These are phyloP conservation scores for Pisolithus sp. DNA, from an alignment of 768 basidiomycete species.

Conservation along the genomic window DNA sequence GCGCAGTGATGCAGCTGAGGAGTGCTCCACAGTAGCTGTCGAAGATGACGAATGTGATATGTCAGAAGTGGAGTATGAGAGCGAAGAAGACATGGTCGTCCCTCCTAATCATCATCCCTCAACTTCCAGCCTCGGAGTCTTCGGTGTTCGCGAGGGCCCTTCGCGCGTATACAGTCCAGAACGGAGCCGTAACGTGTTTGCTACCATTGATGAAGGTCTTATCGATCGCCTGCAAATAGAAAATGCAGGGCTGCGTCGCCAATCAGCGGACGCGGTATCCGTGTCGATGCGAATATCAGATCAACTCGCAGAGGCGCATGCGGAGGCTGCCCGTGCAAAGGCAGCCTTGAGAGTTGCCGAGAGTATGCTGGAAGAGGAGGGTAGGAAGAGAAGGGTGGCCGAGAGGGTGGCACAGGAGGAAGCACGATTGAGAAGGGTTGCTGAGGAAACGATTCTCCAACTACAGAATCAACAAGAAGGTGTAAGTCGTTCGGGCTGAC, in stretches of 20 bases:
- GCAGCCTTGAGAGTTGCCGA: slow-evolving; percentile 51
- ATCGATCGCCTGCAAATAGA: slow-evolving; percentile 64
- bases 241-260: slow-evolving; percentile 54
- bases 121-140: slow-evolving; percentile 31
- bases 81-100: slow-evolving; percentile 56
- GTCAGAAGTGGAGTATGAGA: slow-evolving; percentile 56
- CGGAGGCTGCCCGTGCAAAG: slow-evolving; percentile 51
- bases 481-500: slow-evolving; percentile 1
- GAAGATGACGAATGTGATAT: slow-evolving; percentile 33
- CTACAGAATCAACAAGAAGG: slow-evolving; percentile 24
- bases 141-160: slow-evolving; percentile 26
- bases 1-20: slow-evolving; percentile 33
- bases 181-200: slow-evolving; percentile 21
- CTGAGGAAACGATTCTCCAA: slow-evolving; percentile 44
- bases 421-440: slow-evolving; percentile 36
- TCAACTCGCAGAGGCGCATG: slow-evolving; percentile 60
- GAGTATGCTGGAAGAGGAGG: slow-evolving; percentile 55
- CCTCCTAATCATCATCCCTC: slow-evolving; percentile 41
- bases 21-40: slow-evolving; percentile 31
- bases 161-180: slow-evolving; percentile 40
- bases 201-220: slow-evolving; percentile 32
- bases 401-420: slow-evolving; percentile 49
- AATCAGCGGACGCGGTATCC: slow-evolving; percentile 63
- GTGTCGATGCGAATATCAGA: slow-evolving; percentile 61
- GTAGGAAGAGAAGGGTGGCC: slow-evolving; percentile 48